Evolutionary conservation across 371 early-diverging fungal species (phyloP).

Genomic region (Mucor indicus): DNA sequence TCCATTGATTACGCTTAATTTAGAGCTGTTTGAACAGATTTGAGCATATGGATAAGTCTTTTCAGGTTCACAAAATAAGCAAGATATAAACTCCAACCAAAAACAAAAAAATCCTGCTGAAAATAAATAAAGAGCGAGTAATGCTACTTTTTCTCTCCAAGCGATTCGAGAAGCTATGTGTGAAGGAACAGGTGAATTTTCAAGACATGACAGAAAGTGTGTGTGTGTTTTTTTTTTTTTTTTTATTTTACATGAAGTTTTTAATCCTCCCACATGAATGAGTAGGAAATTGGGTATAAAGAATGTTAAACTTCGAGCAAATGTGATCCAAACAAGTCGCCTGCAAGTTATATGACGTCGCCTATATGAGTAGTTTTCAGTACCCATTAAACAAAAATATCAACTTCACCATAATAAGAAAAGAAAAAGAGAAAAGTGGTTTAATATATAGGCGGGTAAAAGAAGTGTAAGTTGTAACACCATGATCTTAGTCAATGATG

Average conservation of each 20-base stretch:
- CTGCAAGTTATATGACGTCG: conserved; percentile 21
- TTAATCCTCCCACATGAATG: conserved; percentile 27
- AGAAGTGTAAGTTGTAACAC: not conserved
- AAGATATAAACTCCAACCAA: conserved; percentile 43
- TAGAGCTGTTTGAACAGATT: conserved; percentile 31
- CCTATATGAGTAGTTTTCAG: conserved; percentile 17
- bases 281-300: conserved; percentile 26
- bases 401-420: conserved; percentile 15
- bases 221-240: not conserved
- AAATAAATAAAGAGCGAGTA: conserved; percentile 24
- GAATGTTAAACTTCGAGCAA: conserved; percentile 26
- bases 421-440: conserved; percentile 4
- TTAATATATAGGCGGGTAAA: not conserved
- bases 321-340: conserved; percentile 26
- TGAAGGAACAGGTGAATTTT: not conserved
- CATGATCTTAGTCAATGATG: no score
- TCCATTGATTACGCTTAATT: conserved; percentile 36
- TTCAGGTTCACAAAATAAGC: conserved; percentile 41
- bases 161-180: conserved; percentile 36
- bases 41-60: conserved; percentile 19
- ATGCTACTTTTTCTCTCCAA: conserved; percentile 51
- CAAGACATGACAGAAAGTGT: not conserved
- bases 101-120: conserved; percentile 32
- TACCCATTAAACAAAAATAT: conserved; percentile 19
- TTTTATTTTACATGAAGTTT: conserved; percentile 36